Evolutionary conservation across 768 basidiomycete species (phyloP).

Genomic region (Jaapia argillacea): DNA sequence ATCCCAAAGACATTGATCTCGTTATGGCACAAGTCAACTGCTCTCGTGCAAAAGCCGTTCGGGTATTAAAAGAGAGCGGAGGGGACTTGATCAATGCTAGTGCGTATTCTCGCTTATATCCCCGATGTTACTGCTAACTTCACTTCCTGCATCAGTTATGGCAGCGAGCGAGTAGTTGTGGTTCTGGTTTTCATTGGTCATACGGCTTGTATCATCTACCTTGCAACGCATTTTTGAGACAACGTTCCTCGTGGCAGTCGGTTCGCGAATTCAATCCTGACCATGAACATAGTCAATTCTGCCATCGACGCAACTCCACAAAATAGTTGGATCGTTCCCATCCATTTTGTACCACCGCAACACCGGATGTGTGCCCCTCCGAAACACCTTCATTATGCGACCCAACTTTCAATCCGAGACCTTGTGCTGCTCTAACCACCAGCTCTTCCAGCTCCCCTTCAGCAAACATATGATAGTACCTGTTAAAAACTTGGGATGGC

Average conservation of each 20-base stretch:
- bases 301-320: slow-evolving; percentile 66
- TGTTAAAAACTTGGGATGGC: slow-evolving; percentile 49
- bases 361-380: too few relatives aligned
- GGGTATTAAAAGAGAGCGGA: slow-evolving; percentile 81
- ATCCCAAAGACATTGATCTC: slow-evolving; percentile 90
- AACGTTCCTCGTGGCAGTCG: too few relatives aligned
- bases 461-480: slow-evolving; percentile 96
- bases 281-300: too few relatives aligned
- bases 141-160: slow-evolving; percentile 53
- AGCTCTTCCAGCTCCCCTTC: slow-evolving; percentile 65
- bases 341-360: slow-evolving; percentile 62
- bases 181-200: slow-evolving; percentile 22
- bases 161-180: slow-evolving; percentile 74
- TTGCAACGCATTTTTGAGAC: too few relatives aligned
- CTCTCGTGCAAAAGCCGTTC: slow-evolving; percentile 85
- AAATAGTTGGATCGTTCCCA: slow-evolving; percentile 91
- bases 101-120: slow-evolving; percentile 33
- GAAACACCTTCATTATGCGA: slow-evolving; percentile 10
- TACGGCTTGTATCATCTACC: slow-evolving; percentile 15
- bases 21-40: slow-evolving; percentile 89
- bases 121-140: slow-evolving; percentile 7
- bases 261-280: too few relatives aligned
- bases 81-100: slow-evolving; percentile 97
- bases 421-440: slow-evolving; percentile 50
- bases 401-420: slow-evolving; percentile 45